A percentile compares a stretch with the other conserved stretches of the same genome.
These are phyloP conservation scores for Aspergillus sp. DNA, from an alignment of 2,329 filamentous ascomycete genomes.

Conservation along the genomic window DNA sequence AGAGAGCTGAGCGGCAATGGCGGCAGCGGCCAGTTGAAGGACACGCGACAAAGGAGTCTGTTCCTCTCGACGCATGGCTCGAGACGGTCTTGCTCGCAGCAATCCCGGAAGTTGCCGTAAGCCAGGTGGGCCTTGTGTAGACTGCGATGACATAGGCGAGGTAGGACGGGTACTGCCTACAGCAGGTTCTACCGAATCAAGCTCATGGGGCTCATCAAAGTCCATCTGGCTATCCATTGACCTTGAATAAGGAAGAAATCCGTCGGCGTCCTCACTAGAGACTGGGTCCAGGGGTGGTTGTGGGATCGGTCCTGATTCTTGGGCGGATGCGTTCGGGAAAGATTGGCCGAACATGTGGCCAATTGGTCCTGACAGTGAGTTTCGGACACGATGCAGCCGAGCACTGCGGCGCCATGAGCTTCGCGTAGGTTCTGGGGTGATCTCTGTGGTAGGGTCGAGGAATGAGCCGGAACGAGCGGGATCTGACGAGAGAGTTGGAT, in stretches of 20 bases:
- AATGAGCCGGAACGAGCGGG: constrained; percentile 28
- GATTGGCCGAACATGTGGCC: constrained; percentile 48
- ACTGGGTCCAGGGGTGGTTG: constrained; percentile 32
- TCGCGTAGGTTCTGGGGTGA: constrained; percentile 31
- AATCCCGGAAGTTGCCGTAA: constrained; percentile 45
- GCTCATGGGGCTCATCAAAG: constrained; percentile 43
- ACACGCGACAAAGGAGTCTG: constrained; percentile 64
- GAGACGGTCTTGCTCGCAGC: constrained; percentile 56
- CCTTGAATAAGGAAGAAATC: constrained; percentile 38
- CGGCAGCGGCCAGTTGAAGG: constrained; percentile 63
- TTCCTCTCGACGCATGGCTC: constrained; percentile 59
- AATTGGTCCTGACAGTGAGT: constrained; percentile 47
- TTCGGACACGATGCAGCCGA: constrained; percentile 45
- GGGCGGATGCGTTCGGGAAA: constrained; percentile 26
- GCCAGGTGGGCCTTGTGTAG: constrained; percentile 33
- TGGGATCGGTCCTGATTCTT: constrained; percentile 30
- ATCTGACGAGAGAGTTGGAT: constrained; percentile 36
- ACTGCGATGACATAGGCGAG: constrained; percentile 30
- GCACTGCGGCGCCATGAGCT: constrained; percentile 44
- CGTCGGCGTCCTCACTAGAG: constrained; percentile 36
- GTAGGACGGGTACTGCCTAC: constrained; percentile 32
- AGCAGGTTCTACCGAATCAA: constrained; percentile 47
- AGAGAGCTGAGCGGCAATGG: constrained; percentile 66
- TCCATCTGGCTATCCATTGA: constrained; percentile 46
- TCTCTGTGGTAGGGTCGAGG: constrained; percentile 30